Base-by-base conservation (phyloP, 2,329 filamentous ascomycete species). In the Diaporthe humulicola region DNA sequence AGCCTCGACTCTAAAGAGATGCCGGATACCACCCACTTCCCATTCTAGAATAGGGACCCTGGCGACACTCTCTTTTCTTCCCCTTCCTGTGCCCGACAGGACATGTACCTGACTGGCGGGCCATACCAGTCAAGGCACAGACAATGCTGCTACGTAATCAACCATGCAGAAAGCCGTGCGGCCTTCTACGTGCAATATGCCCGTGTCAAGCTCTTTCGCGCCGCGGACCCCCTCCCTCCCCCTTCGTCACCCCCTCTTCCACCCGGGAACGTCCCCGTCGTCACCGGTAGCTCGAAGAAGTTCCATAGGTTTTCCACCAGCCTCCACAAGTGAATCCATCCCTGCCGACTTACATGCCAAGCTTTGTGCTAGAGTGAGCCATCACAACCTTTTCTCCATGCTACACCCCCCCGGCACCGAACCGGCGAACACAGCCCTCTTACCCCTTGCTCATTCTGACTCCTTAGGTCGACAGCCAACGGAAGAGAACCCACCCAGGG, bases 331-430 rank as follows among this genome's bases (percentile, higher is more conserved):
- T 30, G 22, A 70, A 3, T 38, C 58, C 57, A 74, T 73, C 69
- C 64, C 64, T 69, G 64, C 48, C 48, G 33, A 69, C 64, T 30
- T 73, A 70, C 73, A 74, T 72, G 75, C 73, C 75, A 74, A 74
- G 75, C 75, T 74, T 76, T 76, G 48, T 60, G 67, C 73, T 72
- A 74, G 70, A 66, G 69, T 70, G 75, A 70, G 64, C 61, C 73
- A 72, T 76, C 61, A 58, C 67, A 74, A 61, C 60, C 58, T 69
- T 36, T 56, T 57, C 74, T 75, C 74, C 71, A 74, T 70, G 40
- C 45, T 70, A 66, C 69, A 61, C 64, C 71, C 72, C 48, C 64
- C 72, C 74, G 72, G 74, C 54, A 74, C 74, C 74, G 73, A 76
- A 45, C 54, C 73, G 74, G 74, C 72, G 52, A 19, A 56, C 57